Evolutionary conservation across 2,329 filamentous ascomycete species (phyloP).

Genomic region (Trichoderma hamatum): DNA sequence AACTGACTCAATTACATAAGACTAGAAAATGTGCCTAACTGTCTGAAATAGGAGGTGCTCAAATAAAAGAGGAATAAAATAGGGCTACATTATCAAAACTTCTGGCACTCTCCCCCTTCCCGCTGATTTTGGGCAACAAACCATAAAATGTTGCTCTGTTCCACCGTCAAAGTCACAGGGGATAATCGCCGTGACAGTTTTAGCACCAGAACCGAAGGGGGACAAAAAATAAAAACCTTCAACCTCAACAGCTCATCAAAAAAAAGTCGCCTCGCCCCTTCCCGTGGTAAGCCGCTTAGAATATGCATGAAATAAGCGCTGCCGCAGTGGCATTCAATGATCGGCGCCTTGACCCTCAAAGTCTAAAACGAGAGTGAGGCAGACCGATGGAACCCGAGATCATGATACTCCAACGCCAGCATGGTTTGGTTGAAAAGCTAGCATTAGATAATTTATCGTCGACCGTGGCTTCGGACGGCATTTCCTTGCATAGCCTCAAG

Average conservation of each 20-base stretch:
- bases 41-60: slow-evolving; percentile 38
- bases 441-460: slow-evolving; percentile 65
- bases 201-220: slow-evolving; percentile 33
- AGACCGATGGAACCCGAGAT: slow-evolving; percentile 25
- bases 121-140: slow-evolving; percentile 28
- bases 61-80: slow-evolving; percentile 40
- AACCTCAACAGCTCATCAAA: slow-evolving; percentile 19
- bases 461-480: slow-evolving; percentile 87
- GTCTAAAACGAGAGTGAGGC: slow-evolving; percentile 38
- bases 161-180: slow-evolving; percentile 32
- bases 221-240: slow-evolving; percentile 1
- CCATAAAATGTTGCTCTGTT: slow-evolving; percentile 31
- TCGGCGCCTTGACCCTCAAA: slow-evolving; percentile 42
- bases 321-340: slow-evolving; percentile 38
- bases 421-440: slow-evolving; percentile 30
- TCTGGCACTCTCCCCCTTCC: slow-evolving; percentile 30
- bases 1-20: slow-evolving; percentile 55
- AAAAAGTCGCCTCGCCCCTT: not conserved
- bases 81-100: slow-evolving; percentile 43
- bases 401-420: slow-evolving; percentile 37
- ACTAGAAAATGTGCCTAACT: slow-evolving; percentile 45
- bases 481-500: slow-evolving; percentile 92
- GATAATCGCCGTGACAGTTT: slow-evolving; percentile 36
- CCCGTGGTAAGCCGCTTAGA: slow-evolving; percentile 31
- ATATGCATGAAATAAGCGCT: slow-evolving; percentile 39